phyloP scores from a whole-genome alignment of 1,139 yeast species.

The Meyerozyma sp. region DNA sequence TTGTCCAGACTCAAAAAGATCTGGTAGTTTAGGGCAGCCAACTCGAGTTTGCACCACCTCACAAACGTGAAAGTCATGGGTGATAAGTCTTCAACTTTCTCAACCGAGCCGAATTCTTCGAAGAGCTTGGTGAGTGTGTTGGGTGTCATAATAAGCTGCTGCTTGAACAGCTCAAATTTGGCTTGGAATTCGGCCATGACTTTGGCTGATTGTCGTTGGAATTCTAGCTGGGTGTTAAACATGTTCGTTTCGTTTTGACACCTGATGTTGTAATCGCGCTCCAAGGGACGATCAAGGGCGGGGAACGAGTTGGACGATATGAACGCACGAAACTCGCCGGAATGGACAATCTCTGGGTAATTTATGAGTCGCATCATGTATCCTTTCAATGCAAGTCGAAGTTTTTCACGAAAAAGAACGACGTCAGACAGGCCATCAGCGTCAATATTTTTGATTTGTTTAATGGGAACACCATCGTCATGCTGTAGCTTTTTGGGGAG shows the following conservation, averaged over 20 bases:
- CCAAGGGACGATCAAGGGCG: constrained; percentile 34
- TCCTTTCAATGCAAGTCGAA: constrained; percentile 71
- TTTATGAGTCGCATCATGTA: constrained; percentile 52
- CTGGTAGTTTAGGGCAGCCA: constrained; percentile 80
- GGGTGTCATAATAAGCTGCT: constrained; percentile 45
- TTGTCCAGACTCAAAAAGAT: constrained; percentile 74
- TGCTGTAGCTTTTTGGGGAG: constrained; percentile 49
- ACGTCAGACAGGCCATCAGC: not conserved
- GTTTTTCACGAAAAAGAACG: constrained; percentile 46
- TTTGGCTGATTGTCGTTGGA: constrained; percentile 60
- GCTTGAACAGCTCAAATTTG: constrained; percentile 52
- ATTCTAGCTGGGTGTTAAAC: constrained; percentile 61
- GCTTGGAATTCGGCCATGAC: constrained; percentile 38
- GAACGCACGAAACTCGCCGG: constrained; percentile 49
- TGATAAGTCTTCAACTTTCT: constrained; percentile 55
- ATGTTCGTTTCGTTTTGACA: constrained; percentile 56
- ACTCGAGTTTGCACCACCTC: constrained; percentile 76
- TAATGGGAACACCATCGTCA: constrained; percentile 20
- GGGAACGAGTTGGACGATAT: constrained; percentile 32
- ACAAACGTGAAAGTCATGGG: constrained; percentile 64
- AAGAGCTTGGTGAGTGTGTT: constrained; percentile 47
- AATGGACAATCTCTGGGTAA: constrained; percentile 51
- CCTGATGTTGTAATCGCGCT: constrained; percentile 52
- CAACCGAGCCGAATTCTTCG: constrained; percentile 54
- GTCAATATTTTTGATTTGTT: not conserved